These are phyloP conservation scores for Sphaerobolus stellatus DNA, from an alignment of 1,284 basidiomycete species.

Conservation along the genomic window DNA sequence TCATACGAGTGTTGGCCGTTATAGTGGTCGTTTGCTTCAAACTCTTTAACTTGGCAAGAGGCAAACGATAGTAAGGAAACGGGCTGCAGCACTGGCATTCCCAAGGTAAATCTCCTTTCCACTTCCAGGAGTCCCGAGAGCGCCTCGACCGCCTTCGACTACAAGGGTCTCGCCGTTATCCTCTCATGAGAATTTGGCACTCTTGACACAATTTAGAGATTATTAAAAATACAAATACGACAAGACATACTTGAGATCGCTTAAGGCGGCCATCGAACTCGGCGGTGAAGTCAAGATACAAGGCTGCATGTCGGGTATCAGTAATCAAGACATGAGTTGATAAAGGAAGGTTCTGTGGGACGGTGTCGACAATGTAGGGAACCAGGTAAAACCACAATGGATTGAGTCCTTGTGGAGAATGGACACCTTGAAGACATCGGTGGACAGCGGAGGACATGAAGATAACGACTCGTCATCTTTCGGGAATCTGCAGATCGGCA, in stretches of 20 bases:
- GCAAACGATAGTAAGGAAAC: conserved; percentile 96
- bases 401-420: conserved; percentile 88
- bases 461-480: conserved; percentile 4
- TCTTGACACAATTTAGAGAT: conserved; percentile 46
- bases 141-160: conserved; percentile 84
- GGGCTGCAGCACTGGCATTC: conserved; percentile 96
- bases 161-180: conserved; percentile 95
- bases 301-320: conserved; percentile 83
- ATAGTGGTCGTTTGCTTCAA: conserved; percentile 66
- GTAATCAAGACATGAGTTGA: conserved; percentile 94
- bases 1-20: conserved; percentile 98
- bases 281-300: conserved; percentile 72
- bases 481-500: background rate
- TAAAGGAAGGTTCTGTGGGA: conserved; percentile 73
- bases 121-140: conserved; percentile 71
- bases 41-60: conserved; percentile 70
- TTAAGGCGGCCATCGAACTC: conserved; percentile 93
- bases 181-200: conserved; percentile 89
- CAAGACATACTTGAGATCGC: conserved; percentile 75
- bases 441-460: conserved; percentile 24
- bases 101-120: conserved; percentile 93
- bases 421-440: conserved; percentile 66
- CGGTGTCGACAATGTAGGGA: too few relatives aligned
- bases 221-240: conserved; percentile 1
- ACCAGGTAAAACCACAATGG: conserved; percentile 88